Percentiles rank a stretch among this genome's conserved stretches.
Evolutionary conservation across 371 early-diverging fungal genomes (phyloP).

Genomic region (Mycotypha africana): DNA sequence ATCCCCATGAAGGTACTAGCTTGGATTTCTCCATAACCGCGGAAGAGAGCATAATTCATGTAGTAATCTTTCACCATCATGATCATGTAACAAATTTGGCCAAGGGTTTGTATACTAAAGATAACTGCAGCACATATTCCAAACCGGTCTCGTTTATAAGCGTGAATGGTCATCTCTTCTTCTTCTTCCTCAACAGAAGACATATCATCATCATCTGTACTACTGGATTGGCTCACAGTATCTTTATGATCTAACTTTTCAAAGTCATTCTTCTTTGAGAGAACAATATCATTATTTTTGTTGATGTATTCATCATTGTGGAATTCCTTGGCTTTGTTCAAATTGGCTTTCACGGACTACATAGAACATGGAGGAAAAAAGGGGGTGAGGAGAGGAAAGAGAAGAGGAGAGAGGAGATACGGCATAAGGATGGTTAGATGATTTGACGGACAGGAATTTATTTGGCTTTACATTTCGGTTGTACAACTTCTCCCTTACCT

Average conservation of each 20-base stretch:
- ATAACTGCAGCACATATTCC: slow-evolving; percentile 20
- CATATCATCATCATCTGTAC: not conserved
- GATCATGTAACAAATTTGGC: slow-evolving; percentile 37
- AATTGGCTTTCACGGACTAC: slow-evolving; percentile 4
- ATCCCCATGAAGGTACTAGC: slow-evolving; percentile 37
- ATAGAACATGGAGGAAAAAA: not conserved
- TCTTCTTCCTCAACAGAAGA: slow-evolving; percentile 2
- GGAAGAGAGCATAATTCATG: slow-evolving; percentile 23
- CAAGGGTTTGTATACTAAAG: slow-evolving; percentile 32
- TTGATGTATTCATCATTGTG: slow-evolving; percentile 5
- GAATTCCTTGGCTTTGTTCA: slow-evolving; percentile 6
- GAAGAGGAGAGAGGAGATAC: too few species aligned
- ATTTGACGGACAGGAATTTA: not conserved
- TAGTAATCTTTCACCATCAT: slow-evolving; percentile 35
- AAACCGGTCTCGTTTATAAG: slow-evolving; percentile 29
- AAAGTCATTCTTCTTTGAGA: too few species aligned
- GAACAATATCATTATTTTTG: too few species aligned
- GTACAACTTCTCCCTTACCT: too few species aligned
- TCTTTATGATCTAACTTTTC: not conserved
- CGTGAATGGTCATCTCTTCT: slow-evolving; percentile 30
- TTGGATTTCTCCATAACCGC: slow-evolving; percentile 29
- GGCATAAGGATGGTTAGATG: not conserved
- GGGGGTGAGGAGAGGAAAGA: too few species aligned
- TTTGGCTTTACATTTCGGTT: too few species aligned
- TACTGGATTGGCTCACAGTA: not conserved